Evolutionary conservation across 768 basidiomycete species (phyloP).

Genomic region (Rhodosporidiobolus sp.): DNA sequence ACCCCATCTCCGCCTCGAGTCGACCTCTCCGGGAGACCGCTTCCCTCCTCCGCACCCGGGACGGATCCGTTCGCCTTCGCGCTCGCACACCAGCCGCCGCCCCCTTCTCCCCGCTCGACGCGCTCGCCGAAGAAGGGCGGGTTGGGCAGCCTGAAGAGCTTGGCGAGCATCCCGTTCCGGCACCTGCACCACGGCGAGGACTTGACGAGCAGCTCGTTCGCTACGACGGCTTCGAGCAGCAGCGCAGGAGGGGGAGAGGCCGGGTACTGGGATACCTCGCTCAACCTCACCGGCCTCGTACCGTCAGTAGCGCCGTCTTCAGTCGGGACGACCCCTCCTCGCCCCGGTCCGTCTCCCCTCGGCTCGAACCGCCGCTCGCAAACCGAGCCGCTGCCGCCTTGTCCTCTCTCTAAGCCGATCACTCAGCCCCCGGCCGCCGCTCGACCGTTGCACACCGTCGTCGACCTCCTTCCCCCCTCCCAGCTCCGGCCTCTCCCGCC

Average conservation of each 20-base stretch:
- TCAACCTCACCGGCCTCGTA: neutral
- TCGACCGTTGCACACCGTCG: neutral
- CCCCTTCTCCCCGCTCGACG: neutral
- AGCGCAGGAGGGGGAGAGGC: neutral
- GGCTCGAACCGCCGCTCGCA: too few relatives aligned
- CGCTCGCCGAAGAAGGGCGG: neutral
- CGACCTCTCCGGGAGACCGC: slow-evolving; percentile 15
- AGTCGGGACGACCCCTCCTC: too few relatives aligned
- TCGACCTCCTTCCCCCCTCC: neutral
- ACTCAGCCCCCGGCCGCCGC: neutral
- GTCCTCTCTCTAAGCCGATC: too few relatives aligned
- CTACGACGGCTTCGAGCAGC: neutral
- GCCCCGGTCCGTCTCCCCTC: neutral
- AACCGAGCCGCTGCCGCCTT: too few relatives aligned
- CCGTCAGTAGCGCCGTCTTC: too few relatives aligned
- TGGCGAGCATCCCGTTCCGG: neutral
- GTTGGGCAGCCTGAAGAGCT: neutral
- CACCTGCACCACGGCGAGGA: neutral
- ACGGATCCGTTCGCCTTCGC: neutral
- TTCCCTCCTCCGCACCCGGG: neutral
- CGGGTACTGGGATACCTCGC: slow-evolving; percentile 5
- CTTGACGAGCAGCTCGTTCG: neutral
- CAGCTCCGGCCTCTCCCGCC: neutral
- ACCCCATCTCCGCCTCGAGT: neutral
- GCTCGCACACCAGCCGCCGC: neutral